Evolutionary conservation across 1,139 yeast species (phyloP), one percentile per base, ranked within the genome.

Genomic region (Hyphopichia burtonii): DNA sequence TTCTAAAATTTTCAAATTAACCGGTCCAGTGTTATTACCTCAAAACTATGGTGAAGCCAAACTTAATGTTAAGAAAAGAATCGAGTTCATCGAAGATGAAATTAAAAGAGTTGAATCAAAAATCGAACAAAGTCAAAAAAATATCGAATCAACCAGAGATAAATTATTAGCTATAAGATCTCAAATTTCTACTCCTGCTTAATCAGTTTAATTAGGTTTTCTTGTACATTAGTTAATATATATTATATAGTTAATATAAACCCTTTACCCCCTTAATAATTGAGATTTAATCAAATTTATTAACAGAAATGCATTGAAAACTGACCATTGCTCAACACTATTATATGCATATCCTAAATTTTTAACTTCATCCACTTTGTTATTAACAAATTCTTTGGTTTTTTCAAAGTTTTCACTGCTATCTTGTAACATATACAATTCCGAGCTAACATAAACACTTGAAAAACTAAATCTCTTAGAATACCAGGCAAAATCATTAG

Each of bases 401-500:
- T 77, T 78, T 15, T 52, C 48, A 53, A 67, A 84, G 28, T 66
- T 76, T 3, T 59, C 56, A 22, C 91, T 82, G n/a, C 71, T 68
- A 60, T 91, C 97, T 52, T 78, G 85, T 37, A 88, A 68, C 95
- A 86, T 87, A 66, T 78, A 88, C 48, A 89, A 66, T 59, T 93
- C 97, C 32, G 83, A 61, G 30, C 84, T 74, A 1, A 86, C 86
- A 58, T 86, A 89, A 4, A 86, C 76, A 1, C 86, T 72, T 16
- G 89, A 76, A 23, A 91, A 61, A 5, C 87, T 76, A 22, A 83
- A 68, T 50, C 98, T 72, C 58, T 90, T 87, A n/a, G 95, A 71
- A 61, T 93, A 93, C 99, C 99, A 93, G 2, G 88, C 84, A 61
- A 87, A 83, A 61, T 89, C 96, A 46, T 84, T 79, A n/a, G 94